These are phyloP conservation scores for Mycena rosella DNA, from an alignment of 768 basidiomycete genomes.

Conservation along the genomic window DNA sequence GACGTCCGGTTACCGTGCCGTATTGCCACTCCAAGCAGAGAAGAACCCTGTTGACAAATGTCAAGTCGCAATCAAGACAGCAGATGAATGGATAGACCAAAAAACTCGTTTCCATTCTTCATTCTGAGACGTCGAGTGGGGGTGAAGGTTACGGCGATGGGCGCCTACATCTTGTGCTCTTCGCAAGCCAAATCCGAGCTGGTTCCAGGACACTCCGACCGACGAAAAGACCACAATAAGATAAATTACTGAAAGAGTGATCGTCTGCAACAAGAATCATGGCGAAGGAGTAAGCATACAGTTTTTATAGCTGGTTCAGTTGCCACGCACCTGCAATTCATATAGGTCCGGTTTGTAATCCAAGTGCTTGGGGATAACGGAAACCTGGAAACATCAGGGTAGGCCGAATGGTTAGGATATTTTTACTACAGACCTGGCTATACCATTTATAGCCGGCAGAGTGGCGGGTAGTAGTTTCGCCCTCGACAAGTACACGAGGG, in stretches of 20 bases:
- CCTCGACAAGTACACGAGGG: constrained; percentile 65
- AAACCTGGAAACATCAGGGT: too few relatives aligned
- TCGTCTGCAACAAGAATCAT: too few relatives aligned
- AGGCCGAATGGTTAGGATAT: too few relatives aligned
- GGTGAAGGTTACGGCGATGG: too few relatives aligned
- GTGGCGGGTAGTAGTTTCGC: constrained; percentile 47
- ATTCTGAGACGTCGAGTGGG: constrained; percentile 56
- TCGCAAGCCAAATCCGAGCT: constrained; percentile 69
- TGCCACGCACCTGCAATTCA: too few relatives aligned
- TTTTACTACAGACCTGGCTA: constrained; percentile 38
- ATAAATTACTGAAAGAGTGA: constrained; percentile 52
- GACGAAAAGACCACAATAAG: constrained; percentile 55
- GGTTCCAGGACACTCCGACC: constrained; percentile 66
- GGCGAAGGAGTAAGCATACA: too few relatives aligned
- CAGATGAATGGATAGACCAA: constrained; percentile 47
- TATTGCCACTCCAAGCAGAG: constrained; percentile 35
- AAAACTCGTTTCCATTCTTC: constrained; percentile 74
- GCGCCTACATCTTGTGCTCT: constrained; percentile 72
- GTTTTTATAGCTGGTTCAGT: too few relatives aligned
- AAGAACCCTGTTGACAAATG: constrained; percentile 33
- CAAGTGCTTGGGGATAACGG: too few relatives aligned
- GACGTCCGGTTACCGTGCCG: constrained; percentile 64
- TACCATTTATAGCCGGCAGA: constrained; percentile 76
- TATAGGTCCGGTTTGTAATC: too few relatives aligned
- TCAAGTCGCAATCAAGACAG: background rate